Evolutionary conservation across 2,329 filamentous ascomycete genomes (phyloP).

Genomic region (Beauveria sp.): DNA sequence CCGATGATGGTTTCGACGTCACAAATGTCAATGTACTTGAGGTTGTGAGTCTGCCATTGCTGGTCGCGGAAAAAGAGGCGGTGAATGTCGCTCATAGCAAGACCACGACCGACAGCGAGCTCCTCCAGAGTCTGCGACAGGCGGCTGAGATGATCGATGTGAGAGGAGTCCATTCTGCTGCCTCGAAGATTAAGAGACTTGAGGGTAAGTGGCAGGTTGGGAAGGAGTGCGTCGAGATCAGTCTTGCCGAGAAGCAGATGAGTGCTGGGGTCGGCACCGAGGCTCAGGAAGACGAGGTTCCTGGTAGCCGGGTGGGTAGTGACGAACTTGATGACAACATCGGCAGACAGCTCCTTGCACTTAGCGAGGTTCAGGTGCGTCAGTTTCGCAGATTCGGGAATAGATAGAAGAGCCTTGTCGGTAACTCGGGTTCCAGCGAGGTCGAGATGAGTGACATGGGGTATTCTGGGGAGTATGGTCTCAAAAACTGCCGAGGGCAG

Average conservation of each 20-base stretch:
- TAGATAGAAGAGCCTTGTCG: conserved; percentile 59
- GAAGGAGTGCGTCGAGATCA: conserved; percentile 58
- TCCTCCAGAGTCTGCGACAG: conserved; percentile 67
- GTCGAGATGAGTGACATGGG: conserved; percentile 66
- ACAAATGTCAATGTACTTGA: conserved; percentile 71
- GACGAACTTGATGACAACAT: conserved; percentile 62
- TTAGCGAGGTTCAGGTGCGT: conserved; percentile 74
- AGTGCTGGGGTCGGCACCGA: conserved; percentile 63
- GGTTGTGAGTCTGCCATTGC: conserved; percentile 41
- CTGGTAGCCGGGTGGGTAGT: conserved; percentile 61
- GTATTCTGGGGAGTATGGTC: conserved; percentile 61
- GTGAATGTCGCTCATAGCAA: conserved; percentile 59
- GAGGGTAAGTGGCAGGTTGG: conserved; percentile 57
- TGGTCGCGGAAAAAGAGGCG: conserved; percentile 50
- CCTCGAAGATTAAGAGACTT: conserved; percentile 71
- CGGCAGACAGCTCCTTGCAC: conserved; percentile 61
- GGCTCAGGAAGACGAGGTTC: conserved; percentile 62
- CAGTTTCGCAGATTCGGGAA: conserved; percentile 62
- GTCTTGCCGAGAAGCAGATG: conserved; percentile 62
- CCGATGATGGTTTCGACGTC: conserved; percentile 51
- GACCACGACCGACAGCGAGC: conserved; percentile 61
- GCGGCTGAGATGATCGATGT: conserved; percentile 55
- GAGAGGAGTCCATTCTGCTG: conserved; percentile 57
- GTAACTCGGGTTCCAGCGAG: conserved; percentile 72
- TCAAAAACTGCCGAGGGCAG: conserved; percentile 62